A percentile compares a stretch with the other conserved stretches of the same genome.
These are phyloP conservation scores for Penicillium sclerotiorum DNA, from an alignment of 2,329 filamentous ascomycete genomes.

Conservation along the genomic window DNA sequence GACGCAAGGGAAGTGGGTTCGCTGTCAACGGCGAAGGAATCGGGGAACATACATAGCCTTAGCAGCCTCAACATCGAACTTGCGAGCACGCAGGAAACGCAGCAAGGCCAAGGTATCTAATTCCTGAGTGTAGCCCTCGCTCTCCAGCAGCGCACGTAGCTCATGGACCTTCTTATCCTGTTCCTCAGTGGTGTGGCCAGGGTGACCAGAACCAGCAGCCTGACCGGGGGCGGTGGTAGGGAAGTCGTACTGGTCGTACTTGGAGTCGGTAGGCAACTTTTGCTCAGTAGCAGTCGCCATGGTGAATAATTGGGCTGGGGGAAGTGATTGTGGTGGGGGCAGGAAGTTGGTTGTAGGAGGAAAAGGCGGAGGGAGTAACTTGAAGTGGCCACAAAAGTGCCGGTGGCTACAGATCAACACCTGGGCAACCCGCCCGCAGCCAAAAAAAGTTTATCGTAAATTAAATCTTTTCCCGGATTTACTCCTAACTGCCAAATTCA, in stretches of 20 bases:
- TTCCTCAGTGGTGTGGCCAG: constrained; percentile 80
- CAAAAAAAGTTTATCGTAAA: too few species aligned
- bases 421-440: too few species aligned
- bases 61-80: constrained; percentile 82
- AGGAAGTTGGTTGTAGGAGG: constrained; percentile 15
- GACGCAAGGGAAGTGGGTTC: not conserved
- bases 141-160: constrained; percentile 81
- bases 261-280: constrained; percentile 67
- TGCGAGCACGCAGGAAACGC: constrained; percentile 89
- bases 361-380: constrained; percentile 23
- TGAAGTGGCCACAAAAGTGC: constrained; percentile 24
- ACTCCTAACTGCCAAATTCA: too few species aligned
- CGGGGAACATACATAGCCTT: constrained; percentile 77
- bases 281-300: constrained; percentile 36
- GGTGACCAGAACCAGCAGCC: constrained; percentile 69
- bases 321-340: constrained; percentile 12
- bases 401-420: too few species aligned
- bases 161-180: constrained; percentile 90
- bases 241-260: constrained; percentile 96
- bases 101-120: constrained; percentile 92
- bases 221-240: constrained; percentile 72
- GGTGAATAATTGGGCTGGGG: constrained; percentile 21
- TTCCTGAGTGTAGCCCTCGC: constrained; percentile 76
- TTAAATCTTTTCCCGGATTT: too few species aligned
- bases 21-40: not conserved